Percentiles rank a stretch among this genome's conserved stretches.
These are phyloP conservation scores for Suillus subalutaceus DNA, from an alignment of 768 basidiomycete genomes.

Conservation along the genomic window DNA sequence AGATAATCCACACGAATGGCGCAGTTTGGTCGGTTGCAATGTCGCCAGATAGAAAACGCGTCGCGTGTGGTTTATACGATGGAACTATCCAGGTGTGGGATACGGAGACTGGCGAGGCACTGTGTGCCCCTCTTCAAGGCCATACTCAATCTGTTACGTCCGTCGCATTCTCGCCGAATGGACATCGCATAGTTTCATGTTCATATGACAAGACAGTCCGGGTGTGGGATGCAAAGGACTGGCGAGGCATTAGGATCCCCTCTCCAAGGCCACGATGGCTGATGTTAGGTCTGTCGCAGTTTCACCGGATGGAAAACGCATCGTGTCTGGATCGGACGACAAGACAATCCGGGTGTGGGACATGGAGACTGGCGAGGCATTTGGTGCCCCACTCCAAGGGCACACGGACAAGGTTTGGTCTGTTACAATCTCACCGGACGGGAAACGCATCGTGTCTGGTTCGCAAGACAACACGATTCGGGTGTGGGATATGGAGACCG, in stretches of 20 bases:
- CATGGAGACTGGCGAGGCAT: not conserved
- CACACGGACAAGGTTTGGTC: not conserved
- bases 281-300: not conserved
- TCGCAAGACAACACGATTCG: slow-evolving; percentile 1
- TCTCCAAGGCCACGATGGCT: slow-evolving; percentile 5
- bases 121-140: not conserved
- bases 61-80: slow-evolving; percentile 15
- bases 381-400: not conserved
- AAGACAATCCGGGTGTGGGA: slow-evolving; percentile 15
- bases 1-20: not conserved
- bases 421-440: slow-evolving; percentile 4
- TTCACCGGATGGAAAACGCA: not conserved
- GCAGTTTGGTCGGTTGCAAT: fast-evolving
- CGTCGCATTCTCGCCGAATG: slow-evolving; percentile 31
- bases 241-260: slow-evolving; percentile 20
- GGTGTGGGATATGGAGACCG: slow-evolving; percentile 8
- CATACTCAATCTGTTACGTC: slow-evolving; percentile 9
- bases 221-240: slow-evolving; percentile 14
- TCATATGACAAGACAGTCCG: not conserved
- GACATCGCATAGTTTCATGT: slow-evolving; percentile 30
- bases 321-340: not conserved
- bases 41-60: not conserved
- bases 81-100: slow-evolving; percentile 11
- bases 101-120: slow-evolving; percentile 1
- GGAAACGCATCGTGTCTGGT: slow-evolving; percentile 5